Conservation (phyloP, 2,329 filamentous ascomycete genomes). For the Elsinoe perseae region DNA sequence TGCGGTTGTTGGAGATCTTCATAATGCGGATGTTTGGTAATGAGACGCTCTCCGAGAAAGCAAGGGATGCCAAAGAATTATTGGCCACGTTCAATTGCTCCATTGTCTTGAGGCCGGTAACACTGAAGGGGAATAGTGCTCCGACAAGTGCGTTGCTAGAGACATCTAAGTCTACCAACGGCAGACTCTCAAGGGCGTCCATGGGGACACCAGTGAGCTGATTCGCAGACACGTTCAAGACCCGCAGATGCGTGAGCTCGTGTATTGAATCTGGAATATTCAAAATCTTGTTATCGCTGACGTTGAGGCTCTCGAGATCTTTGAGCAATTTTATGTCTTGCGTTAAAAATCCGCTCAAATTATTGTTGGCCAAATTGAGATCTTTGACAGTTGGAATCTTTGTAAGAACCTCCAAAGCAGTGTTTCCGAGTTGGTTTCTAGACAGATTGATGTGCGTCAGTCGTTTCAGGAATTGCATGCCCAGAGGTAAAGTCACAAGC, state of each 20-base stretch:
- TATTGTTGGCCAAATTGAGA: conserved; percentile 72
- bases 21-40: conserved; percentile 67
- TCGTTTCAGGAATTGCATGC: conserved; percentile 62
- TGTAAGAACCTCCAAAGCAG: conserved; percentile 62
- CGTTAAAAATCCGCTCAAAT: conserved; percentile 60
- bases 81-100: conserved; percentile 70
- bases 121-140: conserved; percentile 57
- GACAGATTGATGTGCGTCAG: conserved; percentile 72
- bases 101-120: conserved; percentile 47
- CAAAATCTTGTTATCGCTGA: conserved; percentile 72
- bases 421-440: conserved; percentile 64
- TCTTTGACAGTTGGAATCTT: conserved; percentile 68
- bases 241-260: conserved; percentile 61
- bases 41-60: conserved; percentile 44
- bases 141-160: conserved; percentile 73
- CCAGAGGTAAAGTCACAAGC: conserved; percentile 63
- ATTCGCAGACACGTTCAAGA: conserved; percentile 76
- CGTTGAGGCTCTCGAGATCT: conserved; percentile 70
- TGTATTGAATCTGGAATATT: conserved; percentile 59
- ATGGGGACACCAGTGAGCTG: conserved; percentile 64
- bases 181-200: conserved; percentile 56
- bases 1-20: conserved; percentile 70
- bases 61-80: conserved; percentile 58
- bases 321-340: conserved; percentile 54
- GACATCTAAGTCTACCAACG: conserved; percentile 64